Percentiles rank a stretch among this genome's conserved stretches.
Conservation (phyloP, 2,329 filamentous ascomycete genomes). For the Botrytis galanthina region DNA sequence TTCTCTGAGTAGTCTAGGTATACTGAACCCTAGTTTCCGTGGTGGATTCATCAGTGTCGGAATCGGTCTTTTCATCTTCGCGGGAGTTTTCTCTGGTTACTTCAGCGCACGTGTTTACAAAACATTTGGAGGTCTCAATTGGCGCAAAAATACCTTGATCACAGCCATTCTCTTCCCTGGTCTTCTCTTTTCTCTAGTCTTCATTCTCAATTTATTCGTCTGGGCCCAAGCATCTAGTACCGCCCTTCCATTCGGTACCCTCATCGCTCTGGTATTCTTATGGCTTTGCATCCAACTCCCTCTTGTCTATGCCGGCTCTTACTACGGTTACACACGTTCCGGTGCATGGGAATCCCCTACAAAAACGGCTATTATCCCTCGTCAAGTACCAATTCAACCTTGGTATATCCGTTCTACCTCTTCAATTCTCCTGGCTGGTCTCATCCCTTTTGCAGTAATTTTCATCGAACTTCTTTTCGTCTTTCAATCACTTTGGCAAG, state of each 20-base stretch:
- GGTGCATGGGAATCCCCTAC: constrained; percentile 78
- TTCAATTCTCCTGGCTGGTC: constrained; percentile 67
- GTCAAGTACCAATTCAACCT: constrained; percentile 69
- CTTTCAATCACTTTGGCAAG: constrained; percentile 84
- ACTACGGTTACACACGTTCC: constrained; percentile 68
- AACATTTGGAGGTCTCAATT: constrained; percentile 74
- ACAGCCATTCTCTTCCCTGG: constrained; percentile 79
- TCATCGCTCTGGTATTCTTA: constrained; percentile 68
- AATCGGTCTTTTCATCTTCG: constrained; percentile 78
- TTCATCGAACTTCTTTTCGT: constrained; percentile 86
- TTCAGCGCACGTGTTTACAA: constrained; percentile 81
- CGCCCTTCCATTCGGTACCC: constrained; percentile 77
- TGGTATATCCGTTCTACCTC: constrained; percentile 70
- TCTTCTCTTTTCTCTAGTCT: constrained; percentile 69
- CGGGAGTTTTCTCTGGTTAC: constrained; percentile 81
- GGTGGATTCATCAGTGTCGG: constrained; percentile 85
- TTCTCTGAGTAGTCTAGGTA: constrained; percentile 68
- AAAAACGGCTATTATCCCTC: constrained; percentile 67
- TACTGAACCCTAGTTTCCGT: constrained; percentile 85
- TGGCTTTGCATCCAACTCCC: constrained; percentile 87
- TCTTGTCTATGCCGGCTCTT: constrained; percentile 76
- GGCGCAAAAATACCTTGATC: constrained; percentile 72
- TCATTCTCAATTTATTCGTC: constrained; percentile 83
- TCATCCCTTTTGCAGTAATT: constrained; percentile 82
- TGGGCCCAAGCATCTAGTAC: constrained; percentile 89